phyloP scores from a whole-genome alignment of 768 basidiomycete genomes.

The Erythrobasidium yunnanense region DNA sequence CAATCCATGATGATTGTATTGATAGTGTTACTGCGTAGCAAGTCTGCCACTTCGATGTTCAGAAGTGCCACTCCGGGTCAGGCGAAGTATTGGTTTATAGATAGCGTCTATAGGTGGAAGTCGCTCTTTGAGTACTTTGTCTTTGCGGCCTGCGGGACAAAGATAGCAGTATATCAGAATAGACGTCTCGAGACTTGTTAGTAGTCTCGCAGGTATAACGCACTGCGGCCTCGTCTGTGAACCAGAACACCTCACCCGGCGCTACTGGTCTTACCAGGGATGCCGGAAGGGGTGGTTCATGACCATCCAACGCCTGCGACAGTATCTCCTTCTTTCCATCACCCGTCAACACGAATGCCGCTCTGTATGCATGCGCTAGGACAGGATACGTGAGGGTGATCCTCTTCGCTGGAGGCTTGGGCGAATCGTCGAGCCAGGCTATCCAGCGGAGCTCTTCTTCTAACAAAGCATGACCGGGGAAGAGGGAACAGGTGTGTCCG shows the following conservation, averaged over 20 bases:
- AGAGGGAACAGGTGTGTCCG: conserved; percentile 91
- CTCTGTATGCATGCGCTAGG: conserved; percentile 73
- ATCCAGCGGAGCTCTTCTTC: conserved; percentile 88
- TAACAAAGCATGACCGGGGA: conserved; percentile 81
- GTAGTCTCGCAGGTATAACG: conserved; percentile 1
- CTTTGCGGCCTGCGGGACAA: neutral
- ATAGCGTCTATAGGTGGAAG: conserved; percentile 9
- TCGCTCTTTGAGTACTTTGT: conserved; percentile 12
- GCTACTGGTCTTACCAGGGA: conserved; percentile 64
- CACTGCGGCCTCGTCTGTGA: conserved; percentile 76
- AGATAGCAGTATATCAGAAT: neutral
- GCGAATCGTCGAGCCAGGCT: conserved; percentile 80
- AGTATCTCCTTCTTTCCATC: conserved; percentile 70
- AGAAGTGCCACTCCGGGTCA: no score
- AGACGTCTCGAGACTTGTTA: no score
- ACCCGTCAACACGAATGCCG: conserved; percentile 76
- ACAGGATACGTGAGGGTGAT: conserved; percentile 88
- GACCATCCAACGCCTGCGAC: conserved; percentile 31
- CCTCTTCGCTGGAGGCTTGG: conserved; percentile 79
- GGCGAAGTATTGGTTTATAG: no score
- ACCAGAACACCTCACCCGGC: conserved; percentile 88
- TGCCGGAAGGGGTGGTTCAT: conserved; percentile 55
- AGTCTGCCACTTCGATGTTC: no score
- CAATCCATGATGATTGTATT: no score
- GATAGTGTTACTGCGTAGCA: no score